Evolutionary conservation across 371 early-diverging fungal species (phyloP).

Genomic region (Lichtheimia corymbifera): DNA sequence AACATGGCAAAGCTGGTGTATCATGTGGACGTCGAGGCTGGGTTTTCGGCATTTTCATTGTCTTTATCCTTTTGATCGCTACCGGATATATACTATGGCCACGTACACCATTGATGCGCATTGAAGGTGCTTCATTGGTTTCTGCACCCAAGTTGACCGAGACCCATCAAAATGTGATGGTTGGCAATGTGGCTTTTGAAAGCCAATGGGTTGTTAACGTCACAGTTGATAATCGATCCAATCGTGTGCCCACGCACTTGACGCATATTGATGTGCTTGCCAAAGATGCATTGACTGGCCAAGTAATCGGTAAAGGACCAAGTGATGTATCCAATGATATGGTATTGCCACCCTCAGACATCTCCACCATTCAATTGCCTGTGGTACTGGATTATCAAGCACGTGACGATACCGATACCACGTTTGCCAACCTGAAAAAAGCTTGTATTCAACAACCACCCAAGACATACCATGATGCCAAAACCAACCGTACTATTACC

Average conservation of each 20-base stretch:
- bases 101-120: constrained; percentile 47
- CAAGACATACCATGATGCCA: constrained; percentile 8
- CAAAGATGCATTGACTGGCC: constrained; percentile 44
- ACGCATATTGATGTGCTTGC: constrained; percentile 29
- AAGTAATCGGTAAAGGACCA: constrained; percentile 38
- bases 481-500: constrained; percentile 18
- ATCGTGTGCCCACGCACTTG: constrained; percentile 39
- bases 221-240: constrained; percentile 43
- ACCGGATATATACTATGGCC: constrained; percentile 40
- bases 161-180: constrained; percentile 38
- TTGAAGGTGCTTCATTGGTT: constrained; percentile 44
- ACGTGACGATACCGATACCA: constrained; percentile 42
- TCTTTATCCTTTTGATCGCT: constrained; percentile 22
- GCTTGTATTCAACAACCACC: constrained; percentile 32
- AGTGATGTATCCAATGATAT: constrained; percentile 12
- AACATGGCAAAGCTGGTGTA: constrained; percentile 8
- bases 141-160: constrained; percentile 34
- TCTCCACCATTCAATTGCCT: constrained; percentile 38
- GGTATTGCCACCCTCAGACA: constrained; percentile 26
- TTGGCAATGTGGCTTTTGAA: constrained; percentile 47
- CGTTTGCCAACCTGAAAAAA: constrained; percentile 32
- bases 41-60: constrained; percentile 37
- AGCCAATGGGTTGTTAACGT: constrained; percentile 48
- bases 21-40: constrained; percentile 33
- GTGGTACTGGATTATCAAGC: constrained; percentile 43